Evolutionary conservation across 768 basidiomycete species (phyloP).

Genomic region (Pisolithus marmoratus): DNA sequence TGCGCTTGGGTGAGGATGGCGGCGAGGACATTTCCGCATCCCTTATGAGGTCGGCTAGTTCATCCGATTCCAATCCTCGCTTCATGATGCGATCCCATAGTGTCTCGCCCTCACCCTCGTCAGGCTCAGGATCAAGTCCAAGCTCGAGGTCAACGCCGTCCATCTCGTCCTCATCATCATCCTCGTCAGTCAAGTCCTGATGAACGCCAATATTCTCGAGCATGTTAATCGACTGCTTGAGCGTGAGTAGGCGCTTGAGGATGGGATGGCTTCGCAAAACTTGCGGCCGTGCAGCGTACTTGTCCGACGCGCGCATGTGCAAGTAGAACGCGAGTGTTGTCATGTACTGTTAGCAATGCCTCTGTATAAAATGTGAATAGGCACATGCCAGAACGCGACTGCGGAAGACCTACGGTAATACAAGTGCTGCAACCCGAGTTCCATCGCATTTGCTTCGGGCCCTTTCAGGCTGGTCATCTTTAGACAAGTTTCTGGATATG

Average conservation of each 20-base stretch:
- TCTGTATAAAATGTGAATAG: conserved; percentile 42
- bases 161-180: conserved; percentile 40
- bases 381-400: neutral
- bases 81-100: conserved; percentile 39
- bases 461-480: conserved; percentile 39
- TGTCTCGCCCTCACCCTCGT: conserved; percentile 35
- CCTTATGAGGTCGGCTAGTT: conserved; percentile 53
- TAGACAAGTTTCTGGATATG: neutral
- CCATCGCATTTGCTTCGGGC: conserved; percentile 45
- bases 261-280: conserved; percentile 67
- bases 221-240: conserved; percentile 76
- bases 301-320: conserved; percentile 68
- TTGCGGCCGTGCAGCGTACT: conserved; percentile 56
- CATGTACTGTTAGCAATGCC: conserved; percentile 81
- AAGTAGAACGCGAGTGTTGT: conserved; percentile 91
- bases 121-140: conserved; percentile 20
- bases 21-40: conserved; percentile 35
- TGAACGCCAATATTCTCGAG: conserved; percentile 84
- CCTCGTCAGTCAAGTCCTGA: conserved; percentile 41
- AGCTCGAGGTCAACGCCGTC: conserved; percentile 19
- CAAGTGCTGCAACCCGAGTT: conserved; percentile 69
- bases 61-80: conserved; percentile 35
- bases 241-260: conserved; percentile 65
- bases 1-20: conserved; percentile 6
- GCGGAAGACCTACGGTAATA: conserved; percentile 73